phyloP scores from a whole-genome alignment of 208 protist genomes.

The Crithidia brevicula region DNA sequence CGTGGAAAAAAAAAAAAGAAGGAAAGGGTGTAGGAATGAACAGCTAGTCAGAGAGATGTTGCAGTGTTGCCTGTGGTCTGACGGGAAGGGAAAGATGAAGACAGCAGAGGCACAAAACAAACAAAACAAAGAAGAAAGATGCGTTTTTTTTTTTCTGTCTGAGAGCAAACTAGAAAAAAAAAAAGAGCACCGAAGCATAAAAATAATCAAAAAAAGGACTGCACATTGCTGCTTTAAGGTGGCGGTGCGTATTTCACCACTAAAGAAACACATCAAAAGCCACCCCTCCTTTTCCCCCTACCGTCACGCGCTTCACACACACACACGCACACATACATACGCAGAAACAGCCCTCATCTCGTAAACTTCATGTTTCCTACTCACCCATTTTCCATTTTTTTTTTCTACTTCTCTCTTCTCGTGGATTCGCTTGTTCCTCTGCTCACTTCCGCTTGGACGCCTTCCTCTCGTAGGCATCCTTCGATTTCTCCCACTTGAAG shows the following conservation, averaged over 20 bases:
- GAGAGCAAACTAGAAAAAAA: not conserved
- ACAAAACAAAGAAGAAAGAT: not conserved
- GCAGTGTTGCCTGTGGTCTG: not conserved
- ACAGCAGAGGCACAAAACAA: not conserved
- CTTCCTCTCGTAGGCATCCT: slow-evolving; percentile 42
- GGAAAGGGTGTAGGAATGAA: not conserved
- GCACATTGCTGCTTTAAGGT: too few relatives aligned
- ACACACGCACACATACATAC: not conserved
- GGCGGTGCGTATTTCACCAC: too few relatives aligned
- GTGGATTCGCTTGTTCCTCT: too few relatives aligned
- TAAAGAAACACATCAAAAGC: too few relatives aligned
- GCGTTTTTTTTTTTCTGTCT: too few relatives aligned
- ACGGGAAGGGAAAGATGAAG: slow-evolving; percentile 30
- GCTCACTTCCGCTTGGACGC: not conserved
- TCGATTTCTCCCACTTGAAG: slow-evolving; percentile 63
- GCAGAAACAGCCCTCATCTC: too few relatives aligned
- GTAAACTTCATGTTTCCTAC: too few relatives aligned
- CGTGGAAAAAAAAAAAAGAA: slow-evolving; percentile 20
- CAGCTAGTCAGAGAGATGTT: not conserved
- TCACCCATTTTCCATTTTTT: too few relatives aligned
- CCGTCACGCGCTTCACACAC: too few relatives aligned
- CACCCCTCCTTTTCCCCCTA: too few relatives aligned
- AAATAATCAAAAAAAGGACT: slow-evolving; percentile 16
- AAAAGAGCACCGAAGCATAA: not conserved
- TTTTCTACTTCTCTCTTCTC: too few relatives aligned